Percentiles rank a stretch among this genome's conserved stretches.
phyloP scores from a whole-genome alignment of 306 rosid species.

The Lablab purpureus region DNA sequence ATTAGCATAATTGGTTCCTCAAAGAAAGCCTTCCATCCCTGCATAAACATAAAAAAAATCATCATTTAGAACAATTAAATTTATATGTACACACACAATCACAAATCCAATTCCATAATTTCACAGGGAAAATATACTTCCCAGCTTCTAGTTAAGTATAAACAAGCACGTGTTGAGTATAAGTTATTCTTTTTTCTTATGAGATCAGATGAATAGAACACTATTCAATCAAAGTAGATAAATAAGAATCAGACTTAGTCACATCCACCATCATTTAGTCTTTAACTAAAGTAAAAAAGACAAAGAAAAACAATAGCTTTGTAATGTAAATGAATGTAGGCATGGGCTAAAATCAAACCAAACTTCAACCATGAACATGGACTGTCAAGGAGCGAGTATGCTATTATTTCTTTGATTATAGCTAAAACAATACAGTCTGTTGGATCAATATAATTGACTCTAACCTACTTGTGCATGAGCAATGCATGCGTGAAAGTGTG shows the following conservation, averaged over 20 bases:
- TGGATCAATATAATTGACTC: slow-evolving; percentile 8
- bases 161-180: background rate
- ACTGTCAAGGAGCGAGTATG: background rate
- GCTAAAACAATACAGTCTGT: background rate
- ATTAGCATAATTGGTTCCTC: slow-evolving; percentile 99
- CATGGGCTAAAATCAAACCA: background rate
- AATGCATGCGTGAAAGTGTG: background rate
- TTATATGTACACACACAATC: slow-evolving; percentile 20
- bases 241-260: slow-evolving; percentile 25
- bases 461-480: background rate
- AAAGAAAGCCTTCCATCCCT: slow-evolving; percentile 99
- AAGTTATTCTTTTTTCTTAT: background rate
- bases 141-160: slow-evolving; percentile 21
- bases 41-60: slow-evolving; percentile 48
- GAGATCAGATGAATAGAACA: slow-evolving; percentile 20
- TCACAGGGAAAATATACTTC: slow-evolving; percentile 27
- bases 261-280: slow-evolving; percentile 18
- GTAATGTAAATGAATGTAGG: background rate
- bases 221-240: slow-evolving; percentile 23
- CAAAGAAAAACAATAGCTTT: slow-evolving; percentile 14
- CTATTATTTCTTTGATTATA: slow-evolving; percentile 10
- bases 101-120: slow-evolving; percentile 40
- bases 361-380: background rate
- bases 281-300: slow-evolving; percentile 24
- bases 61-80: slow-evolving; percentile 39